Conservation (phyloP, 2,329 filamentous ascomycete species). For the Gnomoniopsis smithogilvyi region DNA sequence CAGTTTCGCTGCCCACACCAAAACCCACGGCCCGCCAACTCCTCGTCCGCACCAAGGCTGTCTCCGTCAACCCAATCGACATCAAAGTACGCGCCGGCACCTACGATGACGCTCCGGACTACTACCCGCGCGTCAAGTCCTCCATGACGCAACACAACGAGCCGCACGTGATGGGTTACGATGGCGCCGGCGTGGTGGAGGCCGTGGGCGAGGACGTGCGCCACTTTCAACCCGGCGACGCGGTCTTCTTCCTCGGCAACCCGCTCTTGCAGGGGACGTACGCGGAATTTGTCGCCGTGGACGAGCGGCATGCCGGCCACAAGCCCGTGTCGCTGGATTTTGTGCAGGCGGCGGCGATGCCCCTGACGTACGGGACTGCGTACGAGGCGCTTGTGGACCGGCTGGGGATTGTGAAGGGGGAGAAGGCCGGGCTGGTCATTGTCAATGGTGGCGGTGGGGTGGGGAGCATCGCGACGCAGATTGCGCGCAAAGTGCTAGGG, state of each 20-base stretch:
- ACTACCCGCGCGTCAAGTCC: slow-evolving; percentile 28
- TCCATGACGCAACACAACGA: slow-evolving; percentile 18
- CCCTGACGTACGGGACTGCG: slow-evolving; percentile 40
- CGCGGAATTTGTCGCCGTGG: slow-evolving; percentile 39
- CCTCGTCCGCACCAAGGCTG: slow-evolving; percentile 25
- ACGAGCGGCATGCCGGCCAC: slow-evolving; percentile 33
- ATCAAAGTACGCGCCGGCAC: slow-evolving; percentile 31
- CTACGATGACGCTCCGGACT: slow-evolving; percentile 35
- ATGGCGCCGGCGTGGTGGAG: slow-evolving; percentile 37
- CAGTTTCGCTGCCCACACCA: slow-evolving; percentile 18
- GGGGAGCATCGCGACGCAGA: slow-evolving; percentile 40
- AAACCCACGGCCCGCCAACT: slow-evolving; percentile 23
- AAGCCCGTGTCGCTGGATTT: slow-evolving; percentile 38
- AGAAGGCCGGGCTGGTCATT: slow-evolving; percentile 36
- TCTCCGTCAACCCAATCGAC: slow-evolving; percentile 35
- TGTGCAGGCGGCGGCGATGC: slow-evolving; percentile 39
- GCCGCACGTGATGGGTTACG: slow-evolving; percentile 40
- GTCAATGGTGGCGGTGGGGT: slow-evolving; percentile 44
- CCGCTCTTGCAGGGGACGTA: slow-evolving; percentile 38
- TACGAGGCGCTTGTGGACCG: slow-evolving; percentile 40
- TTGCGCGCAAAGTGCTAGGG: slow-evolving; percentile 35
- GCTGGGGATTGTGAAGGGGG: slow-evolving; percentile 27
- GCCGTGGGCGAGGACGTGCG: slow-evolving; percentile 29
- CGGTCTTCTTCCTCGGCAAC: slow-evolving; percentile 38
- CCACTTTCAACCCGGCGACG: slow-evolving; percentile 38